These are phyloP conservation scores for Puccinia triticina DNA, from an alignment of 1,284 basidiomycete genomes.

Conservation along the genomic window DNA sequence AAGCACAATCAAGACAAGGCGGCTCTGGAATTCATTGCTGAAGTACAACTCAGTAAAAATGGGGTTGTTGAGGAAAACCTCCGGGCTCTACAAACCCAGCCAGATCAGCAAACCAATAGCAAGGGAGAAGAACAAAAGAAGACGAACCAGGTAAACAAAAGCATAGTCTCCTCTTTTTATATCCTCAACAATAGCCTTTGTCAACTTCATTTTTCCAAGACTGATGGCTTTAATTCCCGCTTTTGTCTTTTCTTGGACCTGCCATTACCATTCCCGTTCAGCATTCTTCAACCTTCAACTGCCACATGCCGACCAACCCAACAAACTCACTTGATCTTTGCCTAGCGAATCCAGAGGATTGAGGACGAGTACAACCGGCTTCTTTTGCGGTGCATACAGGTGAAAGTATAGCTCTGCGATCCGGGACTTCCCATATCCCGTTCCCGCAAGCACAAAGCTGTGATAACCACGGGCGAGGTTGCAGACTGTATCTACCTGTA, in stretches of 20 bases:
- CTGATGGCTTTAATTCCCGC: background rate
- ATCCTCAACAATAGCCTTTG: background rate
- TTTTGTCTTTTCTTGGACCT: slow-evolving; percentile 21
- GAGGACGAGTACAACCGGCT: background rate
- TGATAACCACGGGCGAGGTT: slow-evolving; percentile 3
- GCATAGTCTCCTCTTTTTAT: background rate
- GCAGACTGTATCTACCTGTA: slow-evolving; percentile 11
- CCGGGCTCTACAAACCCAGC: slow-evolving; percentile 2
- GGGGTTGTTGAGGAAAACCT: no score
- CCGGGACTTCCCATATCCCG: no score
- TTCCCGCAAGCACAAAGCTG: slow-evolving; percentile 17
- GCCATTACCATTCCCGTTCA: no score
- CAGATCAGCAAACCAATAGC: background rate
- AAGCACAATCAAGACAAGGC: background rate
- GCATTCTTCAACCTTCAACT: background rate
- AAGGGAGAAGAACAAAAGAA: background rate
- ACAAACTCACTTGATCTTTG: slow-evolving; percentile 16
- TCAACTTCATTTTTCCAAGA: slow-evolving; percentile 13
- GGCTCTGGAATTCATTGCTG: slow-evolving; percentile 11
- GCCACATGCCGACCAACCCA: background rate
- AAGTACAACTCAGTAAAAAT: background rate
- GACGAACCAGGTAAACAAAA: slow-evolving; percentile 20
- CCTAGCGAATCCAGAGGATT: slow-evolving; percentile 28
- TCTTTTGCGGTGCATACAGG: background rate
- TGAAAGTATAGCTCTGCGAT: slow-evolving; percentile 22